Conservation (phyloP, 768 basidiomycete species). For the Jaapia argillacea region DNA sequence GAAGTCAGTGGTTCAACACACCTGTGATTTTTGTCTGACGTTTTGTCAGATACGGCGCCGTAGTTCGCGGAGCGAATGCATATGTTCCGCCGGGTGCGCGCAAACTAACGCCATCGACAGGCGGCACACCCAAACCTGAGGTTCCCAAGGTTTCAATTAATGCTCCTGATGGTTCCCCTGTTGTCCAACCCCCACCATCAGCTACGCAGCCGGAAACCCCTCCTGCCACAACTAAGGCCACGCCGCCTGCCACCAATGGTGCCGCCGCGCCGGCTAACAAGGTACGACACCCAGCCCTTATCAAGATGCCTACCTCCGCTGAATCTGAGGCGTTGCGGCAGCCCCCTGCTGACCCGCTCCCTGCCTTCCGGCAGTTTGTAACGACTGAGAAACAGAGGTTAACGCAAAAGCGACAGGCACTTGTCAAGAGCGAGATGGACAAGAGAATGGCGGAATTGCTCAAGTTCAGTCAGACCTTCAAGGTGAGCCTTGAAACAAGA, state of each 20-base stretch:
- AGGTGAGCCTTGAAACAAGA: slow-evolving; percentile 39
- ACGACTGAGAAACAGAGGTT: slow-evolving; percentile 84
- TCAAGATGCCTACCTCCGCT: too few species aligned
- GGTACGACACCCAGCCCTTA: slow-evolving; percentile 30
- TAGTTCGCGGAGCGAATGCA: slow-evolving; percentile 78
- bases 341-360: slow-evolving; percentile 64
- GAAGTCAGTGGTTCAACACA: slow-evolving; percentile 46
- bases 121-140: slow-evolving; percentile 27
- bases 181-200: slow-evolving; percentile 28
- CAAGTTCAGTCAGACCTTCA: slow-evolving; percentile 91
- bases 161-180: slow-evolving; percentile 59
- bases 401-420: slow-evolving; percentile 81
- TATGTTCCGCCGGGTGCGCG: slow-evolving; percentile 94
- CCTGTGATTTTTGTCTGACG: slow-evolving; percentile 9
- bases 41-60: slow-evolving; percentile 74
- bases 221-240: too few species aligned
- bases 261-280: slow-evolving; percentile 28
- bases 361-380: slow-evolving; percentile 89
- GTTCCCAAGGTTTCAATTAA: slow-evolving; percentile 71
- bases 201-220: slow-evolving; percentile 36
- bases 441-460: slow-evolving; percentile 87
- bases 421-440: slow-evolving; percentile 91
- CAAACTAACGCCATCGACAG: slow-evolving; percentile 24
- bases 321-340: too few species aligned
- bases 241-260: slow-evolving; percentile 48